These are phyloP conservation scores for Phialocephala sp. DNA, from an alignment of 2,329 filamentous ascomycete species.

Conservation along the genomic window DNA sequence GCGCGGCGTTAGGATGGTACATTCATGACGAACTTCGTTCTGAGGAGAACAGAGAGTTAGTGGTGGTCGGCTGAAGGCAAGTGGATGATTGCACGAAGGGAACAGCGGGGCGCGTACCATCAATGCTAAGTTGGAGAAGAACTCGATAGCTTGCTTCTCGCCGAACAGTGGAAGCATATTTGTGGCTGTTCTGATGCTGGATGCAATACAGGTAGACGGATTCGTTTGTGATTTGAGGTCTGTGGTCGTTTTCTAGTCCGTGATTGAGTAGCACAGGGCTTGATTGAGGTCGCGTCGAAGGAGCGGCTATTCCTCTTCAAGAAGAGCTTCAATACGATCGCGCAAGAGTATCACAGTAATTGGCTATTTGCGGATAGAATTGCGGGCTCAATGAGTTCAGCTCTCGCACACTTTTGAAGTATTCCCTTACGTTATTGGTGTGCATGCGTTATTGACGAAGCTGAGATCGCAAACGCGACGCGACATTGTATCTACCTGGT, in stretches of 20 bases:
- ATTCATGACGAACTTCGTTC: not conserved
- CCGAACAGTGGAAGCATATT: constrained; percentile 4
- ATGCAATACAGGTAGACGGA: too few relatives aligned
- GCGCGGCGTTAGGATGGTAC: not conserved
- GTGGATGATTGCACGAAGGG: not conserved
- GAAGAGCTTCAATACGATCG: too few relatives aligned
- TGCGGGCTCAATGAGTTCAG: not conserved
- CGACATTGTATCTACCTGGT: too few relatives aligned
- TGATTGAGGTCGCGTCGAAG: not conserved
- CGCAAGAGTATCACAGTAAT: not conserved
- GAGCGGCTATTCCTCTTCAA: too few relatives aligned
- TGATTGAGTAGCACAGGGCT: not conserved
- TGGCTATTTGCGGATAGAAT: not conserved
- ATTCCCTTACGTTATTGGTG: not conserved
- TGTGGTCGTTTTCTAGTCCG: not conserved
- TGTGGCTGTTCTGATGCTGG: not conserved
- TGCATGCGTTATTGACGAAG: not conserved
- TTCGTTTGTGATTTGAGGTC: not conserved
- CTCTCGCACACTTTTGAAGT: not conserved
- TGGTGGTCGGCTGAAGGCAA: not conserved
- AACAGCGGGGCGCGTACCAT: not conserved
- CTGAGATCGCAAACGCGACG: not conserved
- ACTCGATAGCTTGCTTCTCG: constrained; percentile 1
- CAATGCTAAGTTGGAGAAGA: not conserved
- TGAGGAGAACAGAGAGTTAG: not conserved